Conservation (phyloP, 2,329 filamentous ascomycete genomes). For the Alternaria conjuncta region DNA sequence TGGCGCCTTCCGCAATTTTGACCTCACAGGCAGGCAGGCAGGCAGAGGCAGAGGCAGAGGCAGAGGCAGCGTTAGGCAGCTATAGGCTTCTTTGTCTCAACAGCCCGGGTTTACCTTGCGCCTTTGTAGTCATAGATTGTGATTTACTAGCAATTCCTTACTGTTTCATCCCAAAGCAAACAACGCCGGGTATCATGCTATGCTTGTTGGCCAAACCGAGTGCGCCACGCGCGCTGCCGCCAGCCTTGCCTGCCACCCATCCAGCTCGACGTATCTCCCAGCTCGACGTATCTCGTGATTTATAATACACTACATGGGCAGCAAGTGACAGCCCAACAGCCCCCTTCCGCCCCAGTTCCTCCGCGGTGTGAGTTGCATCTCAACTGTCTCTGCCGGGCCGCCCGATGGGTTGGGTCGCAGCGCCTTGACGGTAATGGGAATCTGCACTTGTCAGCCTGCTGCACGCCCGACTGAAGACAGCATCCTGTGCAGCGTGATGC, state of each 20-base stretch:
- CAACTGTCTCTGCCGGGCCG: constrained; percentile 59
- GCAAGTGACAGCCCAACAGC: constrained; percentile 85
- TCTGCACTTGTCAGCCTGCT: constrained; percentile 57
- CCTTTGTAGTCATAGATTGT: not conserved
- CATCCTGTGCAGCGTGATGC: not conserved
- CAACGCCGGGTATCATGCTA: constrained; percentile 48
- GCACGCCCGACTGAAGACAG: not conserved
- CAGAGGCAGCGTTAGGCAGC: constrained; percentile 25
- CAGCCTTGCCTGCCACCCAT: not conserved
- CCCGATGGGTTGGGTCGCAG: constrained; percentile 55
- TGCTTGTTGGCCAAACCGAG: constrained; percentile 40
- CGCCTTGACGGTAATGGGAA: constrained; percentile 71
- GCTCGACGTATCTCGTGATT: not conserved
- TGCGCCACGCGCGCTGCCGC: constrained; percentile 38
- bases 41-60: constrained; percentile 24
- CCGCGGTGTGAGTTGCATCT: constrained; percentile 75
- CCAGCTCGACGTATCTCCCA: not conserved
- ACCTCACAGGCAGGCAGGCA: constrained; percentile 27
- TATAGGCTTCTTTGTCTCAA: constrained; percentile 21
- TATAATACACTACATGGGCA: constrained; percentile 66
- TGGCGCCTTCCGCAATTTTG: constrained; percentile 25
- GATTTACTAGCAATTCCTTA: not conserved
- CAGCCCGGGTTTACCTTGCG: not conserved
- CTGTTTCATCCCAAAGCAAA: constrained; percentile 6
- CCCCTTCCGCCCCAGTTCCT: constrained; percentile 90